A percentile compares a stretch with the other conserved stretches of the same genome.
These are phyloP conservation scores for Calonectria montana DNA, from an alignment of 2,329 filamentous ascomycete species.

Conservation along the genomic window DNA sequence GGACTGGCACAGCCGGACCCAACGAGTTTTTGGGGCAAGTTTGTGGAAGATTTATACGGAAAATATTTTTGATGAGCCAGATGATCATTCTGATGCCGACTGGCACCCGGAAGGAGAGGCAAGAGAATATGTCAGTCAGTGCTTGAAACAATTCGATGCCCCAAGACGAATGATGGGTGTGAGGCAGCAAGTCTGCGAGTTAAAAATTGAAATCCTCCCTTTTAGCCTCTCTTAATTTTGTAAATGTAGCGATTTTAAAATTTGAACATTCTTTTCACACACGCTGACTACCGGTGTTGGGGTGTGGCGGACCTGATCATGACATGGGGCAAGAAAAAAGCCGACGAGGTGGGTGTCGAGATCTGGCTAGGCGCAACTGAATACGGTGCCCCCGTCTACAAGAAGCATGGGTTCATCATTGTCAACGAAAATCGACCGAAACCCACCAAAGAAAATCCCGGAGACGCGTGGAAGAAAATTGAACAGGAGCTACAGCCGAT, in stretches of 20 bases:
- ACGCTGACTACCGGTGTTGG: constrained; percentile 33
- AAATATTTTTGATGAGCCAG: constrained; percentile 25
- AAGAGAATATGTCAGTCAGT: constrained; percentile 30
- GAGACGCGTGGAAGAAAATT: constrained; percentile 30
- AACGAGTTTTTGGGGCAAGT: constrained; percentile 31
- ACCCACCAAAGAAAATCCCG: constrained; percentile 19
- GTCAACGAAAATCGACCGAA: constrained; percentile 25
- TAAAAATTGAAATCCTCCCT: not conserved
- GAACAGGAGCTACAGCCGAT: constrained; percentile 30
- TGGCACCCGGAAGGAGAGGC: constrained; percentile 36
- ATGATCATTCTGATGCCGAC: constrained; percentile 25
- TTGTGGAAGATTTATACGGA: constrained; percentile 32
- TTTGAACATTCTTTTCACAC: constrained; percentile 37
- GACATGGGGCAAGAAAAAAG: constrained; percentile 37
- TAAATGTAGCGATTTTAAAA: constrained; percentile 17
- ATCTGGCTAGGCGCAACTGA: constrained; percentile 39
- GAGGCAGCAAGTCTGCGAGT: constrained; percentile 37
- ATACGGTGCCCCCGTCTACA: constrained; percentile 34
- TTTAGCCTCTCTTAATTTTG: too few relatives aligned
- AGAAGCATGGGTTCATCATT: constrained; percentile 36
- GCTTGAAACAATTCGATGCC: constrained; percentile 30
- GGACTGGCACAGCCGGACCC: constrained; percentile 30
- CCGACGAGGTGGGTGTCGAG: constrained; percentile 39
- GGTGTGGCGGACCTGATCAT: constrained; percentile 37
- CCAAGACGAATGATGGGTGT: constrained; percentile 31